Percentiles rank a stretch among this genome's conserved stretches.
Evolutionary conservation across 495 filamentous ascomycete genomes (phyloP).

Genomic region (Hyaloscypha variabilis): DNA sequence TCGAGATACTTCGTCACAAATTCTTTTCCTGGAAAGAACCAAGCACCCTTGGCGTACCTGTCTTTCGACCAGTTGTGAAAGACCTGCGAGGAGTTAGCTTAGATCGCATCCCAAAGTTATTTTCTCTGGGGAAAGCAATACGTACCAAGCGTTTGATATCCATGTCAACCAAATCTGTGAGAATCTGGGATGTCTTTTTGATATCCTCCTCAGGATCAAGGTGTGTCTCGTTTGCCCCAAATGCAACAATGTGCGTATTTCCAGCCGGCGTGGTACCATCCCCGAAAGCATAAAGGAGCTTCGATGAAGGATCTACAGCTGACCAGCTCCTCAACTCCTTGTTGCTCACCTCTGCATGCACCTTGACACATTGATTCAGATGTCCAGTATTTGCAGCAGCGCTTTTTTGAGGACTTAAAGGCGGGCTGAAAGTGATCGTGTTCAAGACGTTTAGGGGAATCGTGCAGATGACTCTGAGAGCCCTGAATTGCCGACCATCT

Average conservation of each 20-base stretch:
- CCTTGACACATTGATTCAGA: conserved; percentile 31
- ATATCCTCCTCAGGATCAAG: conserved; percentile 20
- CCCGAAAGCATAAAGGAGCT: conserved; percentile 28
- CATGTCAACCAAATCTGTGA: not conserved
- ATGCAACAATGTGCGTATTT: conserved; percentile 34
- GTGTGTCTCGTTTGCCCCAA: conserved; percentile 25
- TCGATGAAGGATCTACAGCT: conserved; percentile 9
- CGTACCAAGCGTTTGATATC: not conserved
- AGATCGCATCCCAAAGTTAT: too few relatives aligned
- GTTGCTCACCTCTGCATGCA: conserved; percentile 30
- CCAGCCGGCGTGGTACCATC: conserved; percentile 25
- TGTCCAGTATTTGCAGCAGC: conserved; percentile 28
- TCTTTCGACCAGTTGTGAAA: conserved; percentile 40
- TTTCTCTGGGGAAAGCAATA: too few relatives aligned
- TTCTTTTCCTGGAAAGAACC: conserved; percentile 23
- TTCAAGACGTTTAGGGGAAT: conserved; percentile 33
- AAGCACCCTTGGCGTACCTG: conserved; percentile 34
- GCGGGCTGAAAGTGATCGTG: conserved; percentile 31
- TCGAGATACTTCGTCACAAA: conserved; percentile 27
- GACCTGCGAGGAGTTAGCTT: too few relatives aligned
- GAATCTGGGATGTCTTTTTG: not conserved
- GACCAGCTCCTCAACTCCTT: not conserved
- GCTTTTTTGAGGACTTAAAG: conserved; percentile 26
- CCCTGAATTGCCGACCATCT: conserved; percentile 21
- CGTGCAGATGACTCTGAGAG: conserved; percentile 29